Evolutionary conservation across 352 stramenopile genomes (phyloP).

Genomic region (Globisporangium lucens): DNA sequence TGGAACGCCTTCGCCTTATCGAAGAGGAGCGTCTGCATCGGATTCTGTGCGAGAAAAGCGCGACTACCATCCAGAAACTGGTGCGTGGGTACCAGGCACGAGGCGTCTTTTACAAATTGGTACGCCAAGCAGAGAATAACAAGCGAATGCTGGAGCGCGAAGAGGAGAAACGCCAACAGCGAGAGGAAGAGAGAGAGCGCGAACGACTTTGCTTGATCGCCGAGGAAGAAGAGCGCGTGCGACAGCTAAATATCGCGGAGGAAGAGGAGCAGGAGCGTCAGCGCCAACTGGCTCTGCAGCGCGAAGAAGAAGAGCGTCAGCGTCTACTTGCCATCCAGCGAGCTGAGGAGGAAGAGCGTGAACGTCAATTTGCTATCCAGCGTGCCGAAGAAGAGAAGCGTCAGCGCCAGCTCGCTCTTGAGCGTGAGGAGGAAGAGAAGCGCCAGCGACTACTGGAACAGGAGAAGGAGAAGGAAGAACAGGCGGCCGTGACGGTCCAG

Average conservation of each 20-base stretch:
- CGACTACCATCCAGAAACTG: slow-evolving; percentile 41
- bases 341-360: slow-evolving; percentile 30
- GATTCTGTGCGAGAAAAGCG: slow-evolving; percentile 28
- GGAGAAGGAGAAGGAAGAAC: slow-evolving; percentile 33
- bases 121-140: slow-evolving; percentile 32
- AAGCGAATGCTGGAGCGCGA: slow-evolving; percentile 35
- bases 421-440: slow-evolving; percentile 38
- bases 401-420: slow-evolving; percentile 17
- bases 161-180: slow-evolving; percentile 11
- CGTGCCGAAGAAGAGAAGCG: slow-evolving; percentile 33
- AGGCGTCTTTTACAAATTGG: slow-evolving; percentile 33
- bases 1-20: slow-evolving; percentile 15
- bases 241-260: slow-evolving; percentile 14
- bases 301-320: slow-evolving; percentile 29
- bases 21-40: slow-evolving; percentile 22
- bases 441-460: slow-evolving; percentile 26
- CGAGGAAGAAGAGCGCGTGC: slow-evolving; percentile 24
- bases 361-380: slow-evolving; percentile 25
- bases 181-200: slow-evolving; percentile 17
- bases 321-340: slow-evolving; percentile 28
- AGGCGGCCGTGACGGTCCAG: slow-evolving; percentile 32
- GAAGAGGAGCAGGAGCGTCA: slow-evolving; percentile 20
- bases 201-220: slow-evolving; percentile 13
- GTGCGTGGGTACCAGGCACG: slow-evolving; percentile 49
- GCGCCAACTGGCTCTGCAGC: slow-evolving; percentile 11